Percentiles rank a stretch among this genome's conserved stretches.
These are phyloP conservation scores for Pseudogymnoascus sp. DNA, from an alignment of 2,329 filamentous ascomycete genomes.

Conservation along the genomic window DNA sequence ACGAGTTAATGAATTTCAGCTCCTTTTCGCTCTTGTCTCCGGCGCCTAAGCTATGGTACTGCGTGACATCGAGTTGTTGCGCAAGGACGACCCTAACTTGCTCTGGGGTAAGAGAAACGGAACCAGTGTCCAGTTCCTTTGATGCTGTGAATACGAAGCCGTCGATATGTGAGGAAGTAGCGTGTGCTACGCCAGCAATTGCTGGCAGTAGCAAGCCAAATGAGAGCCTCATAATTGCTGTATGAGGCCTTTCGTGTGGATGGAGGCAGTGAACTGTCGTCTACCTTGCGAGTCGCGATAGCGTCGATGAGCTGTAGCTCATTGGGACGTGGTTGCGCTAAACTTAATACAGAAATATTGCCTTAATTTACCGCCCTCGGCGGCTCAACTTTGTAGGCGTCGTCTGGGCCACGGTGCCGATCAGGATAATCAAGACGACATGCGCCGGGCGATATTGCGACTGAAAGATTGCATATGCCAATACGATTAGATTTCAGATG, in stretches of 20 bases:
- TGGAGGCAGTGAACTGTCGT: slow-evolving; percentile 4
- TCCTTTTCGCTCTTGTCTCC: slow-evolving; percentile 28
- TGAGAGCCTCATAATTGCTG: slow-evolving; percentile 33
- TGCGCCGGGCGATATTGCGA: not conserved
- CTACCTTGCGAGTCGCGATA: slow-evolving; percentile 8
- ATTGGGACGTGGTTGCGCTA: not conserved
- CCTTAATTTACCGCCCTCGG: not conserved
- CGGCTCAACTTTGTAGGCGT: not conserved
- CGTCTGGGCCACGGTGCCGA: not conserved
- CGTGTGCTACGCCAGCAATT: slow-evolving; percentile 30
- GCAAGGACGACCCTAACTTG: slow-evolving; percentile 49
- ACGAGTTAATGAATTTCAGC: slow-evolving; percentile 50
- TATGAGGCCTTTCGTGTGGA: slow-evolving; percentile 11
- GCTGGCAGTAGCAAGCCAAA: slow-evolving; percentile 32
- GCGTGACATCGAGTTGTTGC: slow-evolving; percentile 43
- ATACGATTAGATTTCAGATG: not conserved
- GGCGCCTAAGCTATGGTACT: slow-evolving; percentile 37
- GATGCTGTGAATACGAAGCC: slow-evolving; percentile 44
- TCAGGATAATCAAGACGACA: not conserved
- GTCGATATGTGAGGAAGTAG: slow-evolving; percentile 34
- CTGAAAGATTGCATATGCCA: not conserved
- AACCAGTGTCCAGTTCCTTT: slow-evolving; percentile 25
- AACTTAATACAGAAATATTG: not conserved
- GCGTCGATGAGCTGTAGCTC: slow-evolving; percentile 4
- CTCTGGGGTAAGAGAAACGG: slow-evolving; percentile 36